A percentile compares a stretch with the other conserved stretches of the same genome.
phyloP scores from a whole-genome alignment of 352 stramenopile genomes.

The Phytophthora cactorum region DNA sequence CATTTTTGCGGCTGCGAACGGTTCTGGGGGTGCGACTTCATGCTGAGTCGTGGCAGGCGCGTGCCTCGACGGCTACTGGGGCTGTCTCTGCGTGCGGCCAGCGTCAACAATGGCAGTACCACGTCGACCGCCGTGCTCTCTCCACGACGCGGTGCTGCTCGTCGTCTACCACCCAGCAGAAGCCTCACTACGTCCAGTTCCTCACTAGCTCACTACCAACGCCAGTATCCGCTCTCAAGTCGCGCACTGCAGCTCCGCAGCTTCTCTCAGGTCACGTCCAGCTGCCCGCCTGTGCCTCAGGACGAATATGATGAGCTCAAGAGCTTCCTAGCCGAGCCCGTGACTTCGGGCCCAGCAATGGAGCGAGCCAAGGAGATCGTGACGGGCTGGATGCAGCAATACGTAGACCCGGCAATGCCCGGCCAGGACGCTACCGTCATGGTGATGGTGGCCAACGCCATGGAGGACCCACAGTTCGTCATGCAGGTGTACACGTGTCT shows the following conservation, averaged over 20 bases:
- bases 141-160: slow-evolving; percentile 9
- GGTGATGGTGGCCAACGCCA: slow-evolving; percentile 76
- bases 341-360: slow-evolving; percentile 37
- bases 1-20: slow-evolving; percentile 19
- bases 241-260: slow-evolving; percentile 19
- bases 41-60: slow-evolving; percentile 27
- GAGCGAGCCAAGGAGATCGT: slow-evolving; percentile 56
- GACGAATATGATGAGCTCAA: slow-evolving; percentile 74
- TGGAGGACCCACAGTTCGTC: slow-evolving; percentile 60
- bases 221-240: slow-evolving; percentile 1
- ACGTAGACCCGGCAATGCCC: slow-evolving; percentile 70
- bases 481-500: slow-evolving; percentile 67
- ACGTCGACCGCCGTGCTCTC: not conserved
- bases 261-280: slow-evolving; percentile 24
- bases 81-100: slow-evolving; percentile 22
- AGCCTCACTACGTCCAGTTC: slow-evolving; percentile 8
- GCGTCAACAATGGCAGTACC: not conserved
- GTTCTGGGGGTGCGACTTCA: slow-evolving; percentile 30
- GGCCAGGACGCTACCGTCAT: slow-evolving; percentile 80
- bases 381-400: slow-evolving; percentile 51
- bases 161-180: slow-evolving; percentile 14
- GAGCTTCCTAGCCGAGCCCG: slow-evolving; percentile 57
- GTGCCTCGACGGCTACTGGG: slow-evolving; percentile 26
- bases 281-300: slow-evolving; percentile 28
- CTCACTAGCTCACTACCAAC: not conserved